phyloP scores from a whole-genome alignment of 345 rosid genomes.

The Eutrema japonicum region DNA sequence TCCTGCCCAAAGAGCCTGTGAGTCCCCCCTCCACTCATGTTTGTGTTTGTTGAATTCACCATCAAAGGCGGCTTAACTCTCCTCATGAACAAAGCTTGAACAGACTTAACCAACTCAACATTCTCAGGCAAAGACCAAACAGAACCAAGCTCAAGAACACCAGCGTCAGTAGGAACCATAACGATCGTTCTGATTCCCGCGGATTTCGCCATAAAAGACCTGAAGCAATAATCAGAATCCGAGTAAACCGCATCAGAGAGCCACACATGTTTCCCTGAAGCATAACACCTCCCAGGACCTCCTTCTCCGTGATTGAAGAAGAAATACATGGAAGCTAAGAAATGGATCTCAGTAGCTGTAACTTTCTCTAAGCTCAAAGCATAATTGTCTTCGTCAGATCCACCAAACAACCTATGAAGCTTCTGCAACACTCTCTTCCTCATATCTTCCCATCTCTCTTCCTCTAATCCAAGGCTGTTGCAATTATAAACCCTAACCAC shows the following conservation, averaged over 20 bases:
- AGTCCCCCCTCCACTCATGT: conserved; percentile 43
- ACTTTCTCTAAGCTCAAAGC: conserved; percentile 85
- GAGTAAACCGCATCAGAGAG: conserved; percentile 54
- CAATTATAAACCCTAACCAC: conserved; percentile 42
- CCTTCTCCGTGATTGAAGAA: conserved; percentile 89
- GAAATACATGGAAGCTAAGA: conserved; percentile 95
- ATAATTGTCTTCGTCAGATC: conserved; percentile 84
- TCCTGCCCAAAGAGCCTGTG: conserved; percentile 87
- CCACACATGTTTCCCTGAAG: conserved; percentile 82
- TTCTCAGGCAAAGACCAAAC: conserved; percentile 78
- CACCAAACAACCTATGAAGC: conserved; percentile 81
- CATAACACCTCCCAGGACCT: conserved; percentile 87
- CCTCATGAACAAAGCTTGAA: conserved; percentile 60
- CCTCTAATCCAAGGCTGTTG: conserved; percentile 44
- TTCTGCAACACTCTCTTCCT: conserved; percentile 86
- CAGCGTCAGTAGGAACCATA: conserved; percentile 81
- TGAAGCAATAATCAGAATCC: conserved; percentile 71
- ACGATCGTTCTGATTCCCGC: conserved; percentile 87
- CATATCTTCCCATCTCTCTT: conserved; percentile 77
- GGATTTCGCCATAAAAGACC: conserved; percentile 80
- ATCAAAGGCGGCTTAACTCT: conserved; percentile 19
- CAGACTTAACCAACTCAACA: conserved; percentile 57
- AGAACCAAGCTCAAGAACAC: conserved; percentile 95
- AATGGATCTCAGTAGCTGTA: conserved; percentile 93
- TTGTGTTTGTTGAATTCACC: conserved; percentile 18